Evolutionary conservation across 257 asterid species (phyloP).

Genomic region (Primulina huaijiensis): DNA sequence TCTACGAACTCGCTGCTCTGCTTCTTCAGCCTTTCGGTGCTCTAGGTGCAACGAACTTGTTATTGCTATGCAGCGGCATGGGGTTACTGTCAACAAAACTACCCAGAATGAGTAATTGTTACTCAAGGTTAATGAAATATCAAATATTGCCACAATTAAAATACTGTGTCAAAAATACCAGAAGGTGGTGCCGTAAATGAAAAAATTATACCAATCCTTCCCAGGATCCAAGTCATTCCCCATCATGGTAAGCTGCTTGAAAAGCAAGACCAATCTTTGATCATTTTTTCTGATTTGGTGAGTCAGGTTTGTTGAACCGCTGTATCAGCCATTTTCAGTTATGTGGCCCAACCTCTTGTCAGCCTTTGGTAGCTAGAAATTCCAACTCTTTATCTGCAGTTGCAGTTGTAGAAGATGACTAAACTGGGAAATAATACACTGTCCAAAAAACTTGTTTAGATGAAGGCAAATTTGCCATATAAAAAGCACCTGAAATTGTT

Average conservation of each 20-base stretch:
- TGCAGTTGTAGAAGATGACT: not conserved
- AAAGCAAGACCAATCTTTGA: not conserved
- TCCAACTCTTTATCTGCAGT: slow-evolving; percentile 9
- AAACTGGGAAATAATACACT: not conserved
- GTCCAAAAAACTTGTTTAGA: not conserved
- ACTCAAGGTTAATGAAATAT: slow-evolving; percentile 18
- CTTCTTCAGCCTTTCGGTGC: slow-evolving; percentile 73
- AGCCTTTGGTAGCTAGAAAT: slow-evolving; percentile 7
- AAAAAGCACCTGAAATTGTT: not conserved
- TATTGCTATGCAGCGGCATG: slow-evolving; percentile 83
- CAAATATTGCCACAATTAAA: slow-evolving; percentile 17
- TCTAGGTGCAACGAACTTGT: slow-evolving; percentile 76
- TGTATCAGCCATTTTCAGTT: slow-evolving; percentile 1
- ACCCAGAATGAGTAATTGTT: slow-evolving; percentile 34
- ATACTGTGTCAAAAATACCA: slow-evolving; percentile 23
- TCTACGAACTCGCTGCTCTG: slow-evolving; percentile 81
- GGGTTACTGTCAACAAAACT: slow-evolving; percentile 34
- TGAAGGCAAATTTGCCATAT: not conserved
- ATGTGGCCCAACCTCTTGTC: not conserved
- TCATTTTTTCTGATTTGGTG: not conserved
- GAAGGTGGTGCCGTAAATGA: slow-evolving; percentile 27
- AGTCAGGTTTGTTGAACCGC: slow-evolving; percentile 1
- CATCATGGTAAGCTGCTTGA: not conserved
- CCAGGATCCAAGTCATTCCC: slow-evolving; percentile 5
- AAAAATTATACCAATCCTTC: slow-evolving; percentile 16